Evolutionary conservation across 345 rosid species (phyloP).

Genomic region (Corymbia maculata): DNA sequence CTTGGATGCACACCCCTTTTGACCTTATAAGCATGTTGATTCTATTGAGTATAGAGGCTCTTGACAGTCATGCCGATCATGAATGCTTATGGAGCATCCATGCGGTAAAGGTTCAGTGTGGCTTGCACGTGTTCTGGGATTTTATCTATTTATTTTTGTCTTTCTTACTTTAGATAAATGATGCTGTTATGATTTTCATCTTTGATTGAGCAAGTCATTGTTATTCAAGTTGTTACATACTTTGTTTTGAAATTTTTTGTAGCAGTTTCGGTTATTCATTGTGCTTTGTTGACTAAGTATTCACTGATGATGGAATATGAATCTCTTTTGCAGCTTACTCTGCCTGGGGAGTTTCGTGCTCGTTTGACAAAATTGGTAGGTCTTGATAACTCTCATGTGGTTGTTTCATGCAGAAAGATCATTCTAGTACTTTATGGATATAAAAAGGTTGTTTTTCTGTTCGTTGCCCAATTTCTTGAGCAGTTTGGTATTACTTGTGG

Average conservation of each 20-base stretch:
- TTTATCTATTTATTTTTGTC: not conserved
- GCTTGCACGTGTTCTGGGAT: not conserved
- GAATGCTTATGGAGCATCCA: not conserved
- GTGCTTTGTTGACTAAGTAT: not conserved
- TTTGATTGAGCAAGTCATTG: not conserved
- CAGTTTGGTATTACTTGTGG: not conserved
- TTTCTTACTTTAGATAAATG: not conserved
- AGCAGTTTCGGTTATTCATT: not conserved
- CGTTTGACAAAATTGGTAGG: conserved; percentile 89
- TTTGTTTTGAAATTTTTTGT: not conserved
- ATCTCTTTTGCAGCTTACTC: conserved; percentile 46
- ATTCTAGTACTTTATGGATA: not conserved
- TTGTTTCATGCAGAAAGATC: not conserved
- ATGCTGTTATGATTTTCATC: not conserved
- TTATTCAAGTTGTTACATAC: not conserved
- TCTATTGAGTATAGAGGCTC: not conserved
- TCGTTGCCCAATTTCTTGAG: not conserved
- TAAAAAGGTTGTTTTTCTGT: not conserved
- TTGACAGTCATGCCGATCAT: not conserved
- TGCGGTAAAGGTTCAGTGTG: not conserved
- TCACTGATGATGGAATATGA: not conserved
- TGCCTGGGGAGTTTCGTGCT: conserved; percentile 72
- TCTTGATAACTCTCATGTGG: not conserved
- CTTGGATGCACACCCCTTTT: not conserved
- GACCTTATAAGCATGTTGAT: not conserved